Evolutionary conservation across 2,329 filamentous ascomycete genomes (phyloP).

Genomic region (Thielaviopsis ethacetica): DNA sequence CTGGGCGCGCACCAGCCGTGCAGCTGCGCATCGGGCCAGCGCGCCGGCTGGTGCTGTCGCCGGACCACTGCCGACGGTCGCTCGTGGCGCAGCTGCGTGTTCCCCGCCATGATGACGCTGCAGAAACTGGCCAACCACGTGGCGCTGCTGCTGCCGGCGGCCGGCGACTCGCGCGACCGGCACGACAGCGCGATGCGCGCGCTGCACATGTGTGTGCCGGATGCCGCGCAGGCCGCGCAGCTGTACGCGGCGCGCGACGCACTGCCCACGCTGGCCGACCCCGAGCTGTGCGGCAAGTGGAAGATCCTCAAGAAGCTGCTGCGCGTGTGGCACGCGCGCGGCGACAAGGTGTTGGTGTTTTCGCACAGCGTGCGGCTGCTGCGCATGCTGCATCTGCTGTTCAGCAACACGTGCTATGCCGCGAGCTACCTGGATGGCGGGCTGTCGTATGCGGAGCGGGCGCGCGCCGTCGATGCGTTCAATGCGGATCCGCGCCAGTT

Average conservation of each 20-base stretch:
- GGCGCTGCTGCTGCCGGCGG: constrained; percentile 63
- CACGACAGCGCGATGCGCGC: constrained; percentile 61
- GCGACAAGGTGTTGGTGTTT: constrained; percentile 91
- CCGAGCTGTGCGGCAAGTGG: constrained; percentile 95
- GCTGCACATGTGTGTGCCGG: constrained; percentile 57
- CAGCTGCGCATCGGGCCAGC: constrained; percentile 49
- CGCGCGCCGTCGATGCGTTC: constrained; percentile 73
- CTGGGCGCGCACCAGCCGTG: constrained; percentile 52
- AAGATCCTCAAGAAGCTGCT: constrained; percentile 74
- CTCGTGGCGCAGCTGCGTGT: constrained; percentile 62
- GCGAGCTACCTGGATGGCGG: constrained; percentile 81
- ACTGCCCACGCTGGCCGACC: constrained; percentile 65
- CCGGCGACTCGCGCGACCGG: constrained; percentile 49
- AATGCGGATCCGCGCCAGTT: constrained; percentile 79
- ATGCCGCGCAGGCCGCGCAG: constrained; percentile 44
- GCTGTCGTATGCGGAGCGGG: constrained; percentile 68
- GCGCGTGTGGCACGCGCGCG: constrained; percentile 74
- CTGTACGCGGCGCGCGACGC: constrained; percentile 61
- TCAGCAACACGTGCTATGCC: constrained; percentile 77
- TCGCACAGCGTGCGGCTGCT: constrained; percentile 80
- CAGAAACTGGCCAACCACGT: constrained; percentile 88
- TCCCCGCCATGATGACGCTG: constrained; percentile 65
- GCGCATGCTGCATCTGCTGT: constrained; percentile 68
- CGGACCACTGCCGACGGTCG: constrained; percentile 40
- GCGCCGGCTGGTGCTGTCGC: constrained; percentile 65